These are phyloP conservation scores for Russula emetica DNA, from an alignment of 768 basidiomycete genomes.

Conservation along the genomic window DNA sequence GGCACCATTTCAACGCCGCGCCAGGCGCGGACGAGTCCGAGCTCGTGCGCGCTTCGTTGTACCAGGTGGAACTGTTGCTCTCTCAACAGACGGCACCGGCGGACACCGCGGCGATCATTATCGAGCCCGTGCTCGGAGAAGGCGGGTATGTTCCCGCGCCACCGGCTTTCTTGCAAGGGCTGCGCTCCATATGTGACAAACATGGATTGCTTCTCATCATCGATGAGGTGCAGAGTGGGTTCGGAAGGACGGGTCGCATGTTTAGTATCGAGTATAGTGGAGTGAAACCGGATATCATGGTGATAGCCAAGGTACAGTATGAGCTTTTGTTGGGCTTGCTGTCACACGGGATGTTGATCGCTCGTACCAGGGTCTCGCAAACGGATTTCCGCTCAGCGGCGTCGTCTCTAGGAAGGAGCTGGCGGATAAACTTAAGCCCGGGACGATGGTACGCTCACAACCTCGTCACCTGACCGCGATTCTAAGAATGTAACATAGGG, in stretches of 20 bases:
- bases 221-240: conserved; percentile 89
- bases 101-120: conserved; percentile 85
- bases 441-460: conserved; percentile 58
- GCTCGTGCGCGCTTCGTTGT: conserved; percentile 60
- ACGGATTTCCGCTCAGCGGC: conserved; percentile 91
- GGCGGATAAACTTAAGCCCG: conserved; percentile 72
- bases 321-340: background rate
- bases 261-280: conserved; percentile 82
- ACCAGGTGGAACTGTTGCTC: conserved; percentile 76
- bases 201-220: conserved; percentile 80
- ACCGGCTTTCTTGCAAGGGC: conserved; percentile 67
- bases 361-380: conserved; percentile 65
- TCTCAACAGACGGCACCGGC: conserved; percentile 74
- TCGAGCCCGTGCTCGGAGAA: conserved; percentile 93
- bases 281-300: conserved; percentile 82
- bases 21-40: conserved; percentile 56
- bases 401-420: conserved; percentile 72
- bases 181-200: conserved; percentile 82
- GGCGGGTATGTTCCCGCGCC: conserved; percentile 94
- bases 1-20: conserved; percentile 74
- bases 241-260: conserved; percentile 78
- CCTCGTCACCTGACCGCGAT: background rate
- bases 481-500: conserved; percentile 43
- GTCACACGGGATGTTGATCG: background rate
- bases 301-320: conserved; percentile 89